Evolutionary conservation across 2,329 filamentous ascomycete species (phyloP), one percentile per base, ranked within the genome.

Genomic region (Hymenoscyphus salicellus): DNA sequence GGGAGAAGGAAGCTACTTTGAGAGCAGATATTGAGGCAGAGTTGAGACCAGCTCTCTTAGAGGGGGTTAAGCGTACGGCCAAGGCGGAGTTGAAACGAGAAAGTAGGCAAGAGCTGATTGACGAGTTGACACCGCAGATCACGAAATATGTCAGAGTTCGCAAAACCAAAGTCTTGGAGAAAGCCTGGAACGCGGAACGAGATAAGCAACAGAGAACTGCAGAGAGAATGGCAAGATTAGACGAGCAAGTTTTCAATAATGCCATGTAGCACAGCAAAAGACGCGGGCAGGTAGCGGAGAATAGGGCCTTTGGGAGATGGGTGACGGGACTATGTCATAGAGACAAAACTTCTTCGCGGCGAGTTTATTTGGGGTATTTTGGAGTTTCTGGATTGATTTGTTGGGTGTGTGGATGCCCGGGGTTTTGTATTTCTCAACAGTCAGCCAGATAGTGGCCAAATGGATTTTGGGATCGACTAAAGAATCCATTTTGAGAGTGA

Each of bases 11-110:
- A 52, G 36, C n/a, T 20, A 23, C 30, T 16, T 26, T 60, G 58
- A 49, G 55, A 33, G 28, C 43, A 20, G 52, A 46, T 20, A 32
- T 62, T 38, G 52, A 30, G 49, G 52, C 52, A 23, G 60, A 43
- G 23, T 33, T 57, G 49, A 20, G n/a, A 20, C 36, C 30, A 57
- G 43, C 17, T 55, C 7, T 58, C 5, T 32, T 20, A 16, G 26
- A 26, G 33, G 23, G 32, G 49, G 36, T 28, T 62, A 20, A 20
- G 36, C 16, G 26, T 26, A 30, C 33, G 2, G 55, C 10, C 16
- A 30, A 32, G 41, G 33, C 36, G 11, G 14, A n/a, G 58, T 38
- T 63, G 20, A 41, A 36, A 32, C 41, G 20, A 16, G 49, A n/a
- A 20, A 41, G 32, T 33, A 46, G 10, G 16, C 20, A 62, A 23